These are phyloP conservation scores for Avena insularis DNA, from an alignment of 176 grass and related monocot species.

Conservation along the genomic window DNA sequence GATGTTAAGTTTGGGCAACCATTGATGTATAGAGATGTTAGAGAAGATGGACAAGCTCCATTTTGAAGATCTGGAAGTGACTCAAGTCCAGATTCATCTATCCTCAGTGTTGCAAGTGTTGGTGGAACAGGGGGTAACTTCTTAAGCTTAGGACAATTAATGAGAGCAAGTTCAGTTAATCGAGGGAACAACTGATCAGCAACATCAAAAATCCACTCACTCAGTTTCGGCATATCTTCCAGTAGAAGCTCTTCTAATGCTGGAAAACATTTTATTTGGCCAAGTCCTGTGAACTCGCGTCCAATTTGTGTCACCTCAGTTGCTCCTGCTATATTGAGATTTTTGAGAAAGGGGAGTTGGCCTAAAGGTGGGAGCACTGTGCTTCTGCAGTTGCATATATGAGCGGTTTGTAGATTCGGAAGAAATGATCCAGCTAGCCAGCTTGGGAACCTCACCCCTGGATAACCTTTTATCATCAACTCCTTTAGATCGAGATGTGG, in stretches of 20 bases:
- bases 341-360: constrained; percentile 64
- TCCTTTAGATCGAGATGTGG: constrained; percentile 60
- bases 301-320: constrained; percentile 61
- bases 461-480: constrained; percentile 63
- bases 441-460: constrained; percentile 43
- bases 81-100: constrained; percentile 58
- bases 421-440: constrained; percentile 58
- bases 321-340: constrained; percentile 60
- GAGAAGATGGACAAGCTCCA: constrained; percentile 45
- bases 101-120: constrained; percentile 57
- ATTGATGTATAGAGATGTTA: constrained; percentile 66
- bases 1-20: constrained; percentile 61
- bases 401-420: constrained; percentile 56
- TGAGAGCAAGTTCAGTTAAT: constrained; percentile 58
- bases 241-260: constrained; percentile 65
- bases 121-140: constrained; percentile 63
- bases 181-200: constrained; percentile 55
- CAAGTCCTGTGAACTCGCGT: constrained; percentile 53
- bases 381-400: constrained; percentile 60
- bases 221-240: constrained; percentile 72
- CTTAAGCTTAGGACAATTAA: constrained; percentile 61
- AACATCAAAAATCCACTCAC: constrained; percentile 57
- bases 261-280: constrained; percentile 48
- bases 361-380: constrained; percentile 64
- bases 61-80: constrained; percentile 61